phyloP scores from a whole-genome alignment of 371 early-diverging fungal genomes.

The Entomophthora muscae region DNA sequence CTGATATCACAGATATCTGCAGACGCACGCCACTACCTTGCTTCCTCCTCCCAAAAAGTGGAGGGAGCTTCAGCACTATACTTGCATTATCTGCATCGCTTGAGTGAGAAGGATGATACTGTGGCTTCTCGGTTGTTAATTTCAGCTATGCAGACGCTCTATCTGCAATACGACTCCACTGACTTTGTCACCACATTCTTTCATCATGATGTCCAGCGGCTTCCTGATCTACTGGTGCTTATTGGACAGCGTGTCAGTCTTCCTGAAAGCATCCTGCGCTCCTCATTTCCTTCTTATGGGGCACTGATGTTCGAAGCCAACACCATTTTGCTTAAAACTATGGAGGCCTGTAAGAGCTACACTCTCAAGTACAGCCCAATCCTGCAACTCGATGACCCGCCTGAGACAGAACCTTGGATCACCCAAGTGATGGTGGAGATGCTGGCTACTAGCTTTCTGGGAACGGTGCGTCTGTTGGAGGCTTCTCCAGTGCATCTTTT shows the following conservation, averaged over 20 bases:
- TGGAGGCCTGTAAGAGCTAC: background rate
- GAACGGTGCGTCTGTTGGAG: background rate
- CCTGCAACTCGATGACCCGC: background rate
- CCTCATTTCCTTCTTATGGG: background rate
- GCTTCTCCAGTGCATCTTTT: background rate
- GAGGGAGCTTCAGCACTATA: background rate
- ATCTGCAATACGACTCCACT: background rate
- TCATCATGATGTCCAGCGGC: background rate
- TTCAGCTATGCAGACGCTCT: background rate
- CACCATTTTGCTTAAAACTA: background rate
- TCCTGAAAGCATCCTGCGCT: background rate
- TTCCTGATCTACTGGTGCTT: background rate
- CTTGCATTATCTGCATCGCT: background rate
- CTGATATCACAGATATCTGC: background rate
- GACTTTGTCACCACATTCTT: background rate
- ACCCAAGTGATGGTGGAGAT: background rate
- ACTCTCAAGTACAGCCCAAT: background rate
- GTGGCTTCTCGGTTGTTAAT: background rate
- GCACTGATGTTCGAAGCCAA: background rate
- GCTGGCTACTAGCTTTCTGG: background rate
- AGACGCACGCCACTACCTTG: background rate
- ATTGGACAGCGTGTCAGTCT: background rate
- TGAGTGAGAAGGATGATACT: background rate
- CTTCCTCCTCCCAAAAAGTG: background rate
- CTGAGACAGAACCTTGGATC: background rate